These are phyloP conservation scores for Thielaviopsis punctulata DNA, from an alignment of 2,329 filamentous ascomycete genomes.

Conservation along the genomic window DNA sequence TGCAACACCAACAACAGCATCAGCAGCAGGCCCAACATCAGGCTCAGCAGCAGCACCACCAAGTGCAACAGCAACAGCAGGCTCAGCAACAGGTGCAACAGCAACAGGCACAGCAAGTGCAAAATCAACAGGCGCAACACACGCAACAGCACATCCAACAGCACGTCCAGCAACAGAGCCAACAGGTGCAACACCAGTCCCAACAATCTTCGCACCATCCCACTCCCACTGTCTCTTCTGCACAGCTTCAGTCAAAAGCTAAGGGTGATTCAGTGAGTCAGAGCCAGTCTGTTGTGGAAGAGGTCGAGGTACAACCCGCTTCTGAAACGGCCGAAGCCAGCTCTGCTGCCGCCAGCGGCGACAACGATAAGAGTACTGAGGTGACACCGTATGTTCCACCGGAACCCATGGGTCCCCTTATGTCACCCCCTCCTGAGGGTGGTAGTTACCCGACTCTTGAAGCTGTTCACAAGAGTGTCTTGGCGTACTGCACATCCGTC, in stretches of 20 bases:
- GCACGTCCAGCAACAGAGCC: constrained; percentile 10
- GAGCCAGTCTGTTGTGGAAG: constrained; percentile 7
- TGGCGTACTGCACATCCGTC: constrained; percentile 48
- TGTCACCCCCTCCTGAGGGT: constrained; percentile 46
- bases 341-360: constrained; percentile 31
- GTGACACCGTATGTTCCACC: constrained; percentile 34
- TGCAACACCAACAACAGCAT: neutral
- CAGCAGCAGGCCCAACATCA: neutral
- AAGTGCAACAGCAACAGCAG: neutral
- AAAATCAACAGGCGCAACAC: neutral
- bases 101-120: neutral
- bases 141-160: neutral
- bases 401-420: constrained; percentile 39
- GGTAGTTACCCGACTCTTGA: constrained; percentile 47
- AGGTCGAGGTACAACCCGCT: constrained; percentile 4
- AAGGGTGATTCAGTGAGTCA: constrained; percentile 19
- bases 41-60: neutral
- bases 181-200: constrained; percentile 14
- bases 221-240: neutral
- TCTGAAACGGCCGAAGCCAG: constrained; percentile 24
- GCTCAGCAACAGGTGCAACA: too few species aligned
- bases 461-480: constrained; percentile 44
- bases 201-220: constrained; percentile 9
- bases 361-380: constrained; percentile 27
- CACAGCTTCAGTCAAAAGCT: constrained; percentile 18